Evolutionary conservation across 768 basidiomycete genomes (phyloP).

Genomic region (Pisolithus microcarpus): DNA sequence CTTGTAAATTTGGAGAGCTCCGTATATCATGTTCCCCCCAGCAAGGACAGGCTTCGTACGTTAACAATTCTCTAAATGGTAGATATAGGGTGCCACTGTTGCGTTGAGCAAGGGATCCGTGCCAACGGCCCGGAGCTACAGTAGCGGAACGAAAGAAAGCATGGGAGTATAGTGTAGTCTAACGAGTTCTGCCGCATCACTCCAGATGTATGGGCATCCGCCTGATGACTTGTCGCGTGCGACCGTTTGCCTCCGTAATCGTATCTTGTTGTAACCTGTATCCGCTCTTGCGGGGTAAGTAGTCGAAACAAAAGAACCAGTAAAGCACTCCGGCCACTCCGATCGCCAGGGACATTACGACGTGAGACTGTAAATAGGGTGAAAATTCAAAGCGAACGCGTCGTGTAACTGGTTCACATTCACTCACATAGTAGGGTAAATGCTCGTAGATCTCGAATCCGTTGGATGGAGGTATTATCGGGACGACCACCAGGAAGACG

Average conservation of each 20-base stretch:
- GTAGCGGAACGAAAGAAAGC: not conserved
- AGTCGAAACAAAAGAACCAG: slow-evolving; percentile 48
- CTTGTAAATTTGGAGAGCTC: too few species aligned
- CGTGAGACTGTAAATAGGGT: slow-evolving; percentile 37
- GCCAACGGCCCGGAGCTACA: not conserved
- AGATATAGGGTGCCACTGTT: too few species aligned
- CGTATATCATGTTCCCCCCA: too few species aligned
- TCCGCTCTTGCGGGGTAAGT: slow-evolving; percentile 41
- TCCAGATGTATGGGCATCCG: slow-evolving; percentile 23
- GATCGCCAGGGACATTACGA: slow-evolving; percentile 38
- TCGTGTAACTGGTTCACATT: not conserved
- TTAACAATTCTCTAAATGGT: too few species aligned
- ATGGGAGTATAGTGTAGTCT: not conserved
- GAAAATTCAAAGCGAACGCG: not conserved
- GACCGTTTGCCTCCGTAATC: slow-evolving; percentile 49
- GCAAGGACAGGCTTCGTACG: too few species aligned
- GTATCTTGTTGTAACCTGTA: slow-evolving; percentile 45
- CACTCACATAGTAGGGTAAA: slow-evolving; percentile 64
- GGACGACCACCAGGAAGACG: slow-evolving; percentile 53
- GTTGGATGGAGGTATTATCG: slow-evolving; percentile 53
- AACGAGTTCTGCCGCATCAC: not conserved
- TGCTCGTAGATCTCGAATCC: slow-evolving; percentile 46
- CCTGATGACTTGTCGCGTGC: slow-evolving; percentile 46
- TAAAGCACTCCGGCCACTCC: slow-evolving; percentile 46
- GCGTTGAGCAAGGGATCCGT: too few species aligned